Evolutionary conservation across 352 stramenopile species (phyloP), one percentile per base, ranked within the genome.

Genomic region (Thraustotheca clavata): DNA sequence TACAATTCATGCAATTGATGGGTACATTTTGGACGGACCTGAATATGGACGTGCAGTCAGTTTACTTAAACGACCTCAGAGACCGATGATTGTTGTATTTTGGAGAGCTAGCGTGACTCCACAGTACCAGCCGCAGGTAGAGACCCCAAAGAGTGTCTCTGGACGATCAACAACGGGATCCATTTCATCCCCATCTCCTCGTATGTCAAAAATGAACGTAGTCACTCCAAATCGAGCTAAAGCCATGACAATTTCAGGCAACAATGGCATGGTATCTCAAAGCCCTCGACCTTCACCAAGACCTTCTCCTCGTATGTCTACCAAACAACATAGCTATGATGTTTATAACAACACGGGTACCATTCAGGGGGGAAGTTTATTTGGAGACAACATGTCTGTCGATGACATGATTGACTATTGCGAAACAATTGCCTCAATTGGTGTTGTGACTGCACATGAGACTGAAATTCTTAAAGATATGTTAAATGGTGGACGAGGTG

Each of bases 321-420:
- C 26, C 39, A 33, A 26, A 16, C 40, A 59, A 12, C 22, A 16
- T 16, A 59, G 24, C 49, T 60, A 67, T 49, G 48, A 60, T 40
- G 12, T 54, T 7, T 67, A 59, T 49, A 67, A 49, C 60, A 60
- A 67, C 41, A 59, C 35, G 35, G 18, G 24, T 5, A 63, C 43
- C 9, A 41, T 41, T 16, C 73, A 80, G 55, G 87, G 80, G 59
- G 35, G 48, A n/a, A 65, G 40, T 7, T 43, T 84, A 8, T 76
- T 85, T 22, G 80, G 77, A 32, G 80, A 87, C 36, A 83, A 27
- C 76, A 77, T 77, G 72, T 60, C 59, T 18, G 60, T 93, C 18
- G 81, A 89, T 41, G 83, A 93, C 41, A 93, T 93, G 83, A 80
- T 93, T 67, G 83, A 93, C 62, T 91, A 85, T 60, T 91, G 83